Evolutionary conservation across 2,329 filamentous ascomycete species (phyloP), one percentile per base, ranked within the genome.

Genomic region (Pseudonectria buxi): DNA sequence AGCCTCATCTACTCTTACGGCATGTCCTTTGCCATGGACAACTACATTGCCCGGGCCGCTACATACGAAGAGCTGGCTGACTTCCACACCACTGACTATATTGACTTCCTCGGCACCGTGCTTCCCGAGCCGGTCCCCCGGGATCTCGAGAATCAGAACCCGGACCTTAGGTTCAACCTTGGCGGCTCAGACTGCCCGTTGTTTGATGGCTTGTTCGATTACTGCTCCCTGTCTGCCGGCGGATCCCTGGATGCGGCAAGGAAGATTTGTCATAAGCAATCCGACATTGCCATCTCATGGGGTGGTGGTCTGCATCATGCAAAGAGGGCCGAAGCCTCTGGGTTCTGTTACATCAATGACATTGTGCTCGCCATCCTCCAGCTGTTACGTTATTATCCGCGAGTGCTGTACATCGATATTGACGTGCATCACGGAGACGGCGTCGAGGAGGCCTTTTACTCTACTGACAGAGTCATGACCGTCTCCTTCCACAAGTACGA

Each of bases 321-420:
- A 30, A 95, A 96, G 63, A 92, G 90, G 57, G 78, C 83, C 35
- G 88, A 95, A 63, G 90, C 92, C 1, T 90, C 84, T 11, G 92
- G 92, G 1, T 98, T 98, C 63, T 98, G 92, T 67, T 98, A 98
- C 65, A 88, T 96, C 65, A 98, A 98, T 61, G 92, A 98, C 62
- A 96, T 96, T 52, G 92, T 96, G 39, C 75, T 98, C 30, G 87
- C 85, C 25, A 92, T 95, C 50, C 74, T 96, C 26, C 84, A 95
- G 58, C 75, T 98, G 9, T 71, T 96, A 12, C 81, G 85, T 22
- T 76, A 82, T 54, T 78, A 89, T 50, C 80, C 87, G 12, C 83
- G 89, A 32, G 89, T 96, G 7, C 72, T 96, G 39, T 95, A 96
- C 62, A 89, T 96, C 51, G 87, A 94, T 56, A 94, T 94, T 48